A percentile compares a stretch with the other conserved stretches of the same genome.
These are phyloP conservation scores for Fragilariopsis cylindrus DNA, from an alignment of 108 stramenopile genomes.

Conservation along the genomic window DNA sequence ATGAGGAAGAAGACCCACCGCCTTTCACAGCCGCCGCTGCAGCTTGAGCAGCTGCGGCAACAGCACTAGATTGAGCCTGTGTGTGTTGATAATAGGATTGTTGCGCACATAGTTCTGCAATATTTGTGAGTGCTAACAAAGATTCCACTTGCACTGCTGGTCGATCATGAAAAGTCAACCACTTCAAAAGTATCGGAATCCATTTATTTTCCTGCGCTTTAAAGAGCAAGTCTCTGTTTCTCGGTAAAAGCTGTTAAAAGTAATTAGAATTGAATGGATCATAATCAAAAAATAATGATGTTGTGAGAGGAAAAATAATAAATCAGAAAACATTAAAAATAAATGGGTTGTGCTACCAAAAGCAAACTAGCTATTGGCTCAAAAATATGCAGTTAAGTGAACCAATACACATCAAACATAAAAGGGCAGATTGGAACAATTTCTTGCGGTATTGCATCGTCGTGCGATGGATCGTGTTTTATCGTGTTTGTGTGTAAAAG, in stretches of 20 bases:
- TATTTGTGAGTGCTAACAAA: constrained; percentile 61
- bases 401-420: too few species aligned
- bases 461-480: too few species aligned
- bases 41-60: constrained; percentile 51
- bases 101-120: constrained; percentile 65
- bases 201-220: constrained; percentile 70
- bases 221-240: constrained; percentile 63
- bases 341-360: constrained; percentile 4
- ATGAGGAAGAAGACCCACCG: constrained; percentile 13
- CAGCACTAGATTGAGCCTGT: constrained; percentile 38
- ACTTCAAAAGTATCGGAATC: constrained; percentile 75
- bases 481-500: neutral
- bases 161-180: constrained; percentile 70
- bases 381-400: neutral
- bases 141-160: constrained; percentile 79
- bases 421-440: too few species aligned
- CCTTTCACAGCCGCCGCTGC: constrained; percentile 49
- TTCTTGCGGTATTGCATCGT: too few species aligned
- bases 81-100: constrained; percentile 55
- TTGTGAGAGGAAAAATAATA: constrained; percentile 5
- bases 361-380: neutral
- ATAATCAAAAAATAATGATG: neutral
- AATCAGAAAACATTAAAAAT: neutral
- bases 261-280: neutral
- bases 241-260: constrained; percentile 40